These are phyloP conservation scores for Starmera caribaea DNA, from an alignment of 805 yeast genomes.

Conservation along the genomic window DNA sequence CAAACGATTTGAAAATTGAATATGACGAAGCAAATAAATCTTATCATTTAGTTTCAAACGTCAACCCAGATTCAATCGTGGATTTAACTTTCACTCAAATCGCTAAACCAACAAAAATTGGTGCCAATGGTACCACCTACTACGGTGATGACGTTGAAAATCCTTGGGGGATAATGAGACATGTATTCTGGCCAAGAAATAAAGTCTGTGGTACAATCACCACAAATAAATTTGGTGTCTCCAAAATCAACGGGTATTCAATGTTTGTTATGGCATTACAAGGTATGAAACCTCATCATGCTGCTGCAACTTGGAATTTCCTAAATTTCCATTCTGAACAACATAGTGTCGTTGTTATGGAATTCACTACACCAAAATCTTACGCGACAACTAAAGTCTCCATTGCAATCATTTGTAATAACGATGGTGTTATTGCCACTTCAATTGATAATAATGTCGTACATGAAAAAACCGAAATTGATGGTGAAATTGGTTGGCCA, in stretches of 20 bases:
- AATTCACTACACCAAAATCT: conserved; percentile 87
- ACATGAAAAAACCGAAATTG: conserved; percentile 47
- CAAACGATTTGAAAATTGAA: conserved; percentile 60
- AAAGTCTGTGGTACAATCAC: conserved; percentile 54
- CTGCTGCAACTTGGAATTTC: conserved; percentile 96
- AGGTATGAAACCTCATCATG: conserved; percentile 99
- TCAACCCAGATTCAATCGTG: conserved; percentile 58
- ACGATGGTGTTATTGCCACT: conserved; percentile 52
- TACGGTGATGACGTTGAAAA: conserved; percentile 77
- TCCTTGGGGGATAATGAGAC: conserved; percentile 98
- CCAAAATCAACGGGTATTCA: conserved; percentile 30
- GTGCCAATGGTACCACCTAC: conserved; percentile 73
- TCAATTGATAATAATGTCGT: conserved; percentile 56
- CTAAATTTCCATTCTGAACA: conserved; percentile 74
- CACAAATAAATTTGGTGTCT: conserved; percentile 24
- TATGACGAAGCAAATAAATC: conserved; percentile 42
- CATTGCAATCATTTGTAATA: conserved; percentile 62
- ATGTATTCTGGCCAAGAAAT: conserved; percentile 93
- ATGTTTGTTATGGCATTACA: conserved; percentile 96
- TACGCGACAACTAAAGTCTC: conserved; percentile 78
- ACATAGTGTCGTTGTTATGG: conserved; percentile 79
- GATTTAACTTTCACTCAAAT: conserved; percentile 54
- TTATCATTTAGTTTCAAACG: conserved; percentile 53
- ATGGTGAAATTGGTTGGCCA: conserved; percentile 76
- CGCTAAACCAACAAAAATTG: conserved; percentile 82